phyloP scores from a whole-genome alignment of 331 rosid genomes.

The Pyracantha coccinea region DNA sequence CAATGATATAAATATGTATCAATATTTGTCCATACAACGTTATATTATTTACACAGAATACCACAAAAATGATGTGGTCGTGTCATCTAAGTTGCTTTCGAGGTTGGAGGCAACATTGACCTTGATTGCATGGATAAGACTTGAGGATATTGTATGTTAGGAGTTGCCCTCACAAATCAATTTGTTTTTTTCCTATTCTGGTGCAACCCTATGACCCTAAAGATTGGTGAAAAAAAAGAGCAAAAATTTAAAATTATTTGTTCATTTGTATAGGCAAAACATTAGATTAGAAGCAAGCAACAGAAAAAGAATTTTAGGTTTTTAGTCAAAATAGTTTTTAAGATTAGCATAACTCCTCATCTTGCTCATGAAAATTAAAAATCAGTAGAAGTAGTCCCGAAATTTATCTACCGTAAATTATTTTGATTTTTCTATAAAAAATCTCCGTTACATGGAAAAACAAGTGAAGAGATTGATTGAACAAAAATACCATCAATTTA shows the following conservation, averaged over 20 bases:
- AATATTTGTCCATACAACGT: neutral
- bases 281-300: neutral
- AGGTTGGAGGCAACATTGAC: no score
- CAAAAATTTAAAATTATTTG: neutral
- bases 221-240: neutral
- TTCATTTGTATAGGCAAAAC: slow-evolving; percentile 3
- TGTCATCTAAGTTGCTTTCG: neutral
- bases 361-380: no score
- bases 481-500: no score
- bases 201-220: neutral
- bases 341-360: no score
- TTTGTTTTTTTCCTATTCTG: neutral
- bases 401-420: no score
- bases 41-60: no score
- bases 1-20: no score
- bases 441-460: no score
- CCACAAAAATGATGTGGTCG: accelerated
- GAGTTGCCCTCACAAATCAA: neutral
- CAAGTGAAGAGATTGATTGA: no score
- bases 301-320: neutral
- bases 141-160: neutral
- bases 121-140: neutral
- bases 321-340: no score
- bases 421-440: no score
- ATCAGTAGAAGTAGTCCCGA: no score